phyloP scores from a whole-genome alignment of 2,329 filamentous ascomycete genomes.

The Diaporthe ampelina region DNA sequence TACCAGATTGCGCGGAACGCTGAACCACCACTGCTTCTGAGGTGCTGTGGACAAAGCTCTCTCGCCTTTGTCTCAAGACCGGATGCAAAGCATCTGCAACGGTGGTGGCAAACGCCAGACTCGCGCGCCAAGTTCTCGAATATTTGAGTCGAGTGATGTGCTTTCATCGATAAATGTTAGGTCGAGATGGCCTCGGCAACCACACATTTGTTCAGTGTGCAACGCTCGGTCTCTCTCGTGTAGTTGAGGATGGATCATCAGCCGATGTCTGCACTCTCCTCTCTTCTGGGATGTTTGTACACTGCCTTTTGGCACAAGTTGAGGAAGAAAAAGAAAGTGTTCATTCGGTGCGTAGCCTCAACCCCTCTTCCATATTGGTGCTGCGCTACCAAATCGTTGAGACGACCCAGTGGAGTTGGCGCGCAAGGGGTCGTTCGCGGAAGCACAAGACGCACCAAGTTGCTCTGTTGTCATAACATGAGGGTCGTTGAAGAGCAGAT shows the following conservation, averaged over 20 bases:
- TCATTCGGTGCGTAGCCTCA: neutral
- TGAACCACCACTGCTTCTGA: neutral
- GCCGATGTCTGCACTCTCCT: neutral
- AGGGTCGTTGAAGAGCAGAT: neutral
- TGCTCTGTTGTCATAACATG: neutral
- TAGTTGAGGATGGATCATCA: neutral
- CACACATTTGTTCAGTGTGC: neutral
- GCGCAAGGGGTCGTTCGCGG: neutral
- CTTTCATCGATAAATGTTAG: neutral
- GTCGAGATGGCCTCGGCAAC: neutral
- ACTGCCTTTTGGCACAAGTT: neutral
- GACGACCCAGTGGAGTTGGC: neutral
- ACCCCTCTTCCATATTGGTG: neutral
- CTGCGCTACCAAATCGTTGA: neutral
- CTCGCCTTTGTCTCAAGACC: neutral
- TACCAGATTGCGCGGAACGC: too few species aligned
- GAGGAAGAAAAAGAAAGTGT: too few species aligned
- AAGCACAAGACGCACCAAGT: neutral
- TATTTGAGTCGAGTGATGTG: neutral
- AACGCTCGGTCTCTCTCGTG: neutral
- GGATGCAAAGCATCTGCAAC: neutral
- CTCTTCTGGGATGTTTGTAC: too few species aligned
- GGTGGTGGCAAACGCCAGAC: neutral
- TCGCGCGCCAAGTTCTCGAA: neutral
- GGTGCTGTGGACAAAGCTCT: neutral